Conservation (phyloP, 176 grass and related monocot species). For the Bolboschoenus planiculmis region DNA sequence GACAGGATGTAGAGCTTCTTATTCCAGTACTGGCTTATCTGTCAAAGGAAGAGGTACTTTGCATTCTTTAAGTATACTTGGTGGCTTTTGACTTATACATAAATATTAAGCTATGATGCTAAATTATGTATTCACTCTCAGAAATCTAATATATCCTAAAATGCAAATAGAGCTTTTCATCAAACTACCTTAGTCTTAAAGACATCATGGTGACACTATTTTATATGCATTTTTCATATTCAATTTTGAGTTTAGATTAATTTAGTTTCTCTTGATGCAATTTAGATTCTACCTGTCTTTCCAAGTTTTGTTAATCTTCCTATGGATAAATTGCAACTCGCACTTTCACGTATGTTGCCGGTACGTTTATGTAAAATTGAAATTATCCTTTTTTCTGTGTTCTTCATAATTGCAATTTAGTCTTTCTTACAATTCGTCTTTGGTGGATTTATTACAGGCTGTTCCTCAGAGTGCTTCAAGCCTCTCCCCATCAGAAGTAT, state of each 20-base stretch:
- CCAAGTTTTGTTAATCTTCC: constrained; percentile 73
- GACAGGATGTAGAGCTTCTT: constrained; percentile 84
- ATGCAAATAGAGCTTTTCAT: background rate
- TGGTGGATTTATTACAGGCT: background rate
- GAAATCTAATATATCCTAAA: background rate
- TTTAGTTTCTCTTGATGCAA: constrained; percentile 39
- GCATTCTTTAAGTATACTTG: background rate
- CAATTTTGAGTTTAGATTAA: constrained; percentile 22
- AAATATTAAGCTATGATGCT: background rate
- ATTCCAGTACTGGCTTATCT: constrained; percentile 68
- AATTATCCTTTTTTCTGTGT: background rate
- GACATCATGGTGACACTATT: background rate
- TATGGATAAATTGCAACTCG: constrained; percentile 72
- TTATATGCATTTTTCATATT: constrained; percentile 19
- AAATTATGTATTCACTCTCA: background rate
- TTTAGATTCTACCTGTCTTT: constrained; percentile 63
- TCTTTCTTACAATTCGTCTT: background rate
- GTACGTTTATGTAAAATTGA: constrained; percentile 34
- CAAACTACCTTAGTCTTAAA: background rate
- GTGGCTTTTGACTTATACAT: background rate
- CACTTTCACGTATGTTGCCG: constrained; percentile 67
- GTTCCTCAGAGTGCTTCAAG: constrained; percentile 47
- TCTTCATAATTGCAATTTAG: background rate
- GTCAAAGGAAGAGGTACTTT: constrained; percentile 84
- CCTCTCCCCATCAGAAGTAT: constrained; percentile 79